Evolutionary conservation across 306 rosid species (phyloP).

Genomic region (Quercus parvula): DNA sequence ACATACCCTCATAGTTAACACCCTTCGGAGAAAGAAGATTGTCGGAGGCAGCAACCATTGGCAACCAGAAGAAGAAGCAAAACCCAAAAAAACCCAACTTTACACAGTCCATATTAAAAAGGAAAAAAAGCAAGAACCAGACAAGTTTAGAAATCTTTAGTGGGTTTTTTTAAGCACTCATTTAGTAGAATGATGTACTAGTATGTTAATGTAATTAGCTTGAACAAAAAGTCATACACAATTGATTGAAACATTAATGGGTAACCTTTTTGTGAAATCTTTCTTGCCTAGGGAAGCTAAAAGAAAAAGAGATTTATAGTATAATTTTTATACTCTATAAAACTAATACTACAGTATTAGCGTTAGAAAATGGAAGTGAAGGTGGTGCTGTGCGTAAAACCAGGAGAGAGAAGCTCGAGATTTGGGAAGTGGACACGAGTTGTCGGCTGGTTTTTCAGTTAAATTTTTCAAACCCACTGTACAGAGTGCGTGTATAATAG

Average conservation of each 20-base stretch:
- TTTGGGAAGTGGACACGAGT: constrained; percentile 55
- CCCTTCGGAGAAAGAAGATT: constrained; percentile 94
- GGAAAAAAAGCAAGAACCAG: constrained; percentile 17
- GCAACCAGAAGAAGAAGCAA: constrained; percentile 28
- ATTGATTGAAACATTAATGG: constrained; percentile 11
- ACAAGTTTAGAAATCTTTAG: constrained; percentile 38
- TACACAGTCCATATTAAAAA: constrained; percentile 30
- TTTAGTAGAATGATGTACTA: neutral
- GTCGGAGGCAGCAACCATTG: constrained; percentile 40
- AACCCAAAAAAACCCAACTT: constrained; percentile 31
- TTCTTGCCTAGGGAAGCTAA: constrained; percentile 28
- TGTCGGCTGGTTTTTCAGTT: constrained; percentile 42
- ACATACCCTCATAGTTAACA: constrained; percentile 84
- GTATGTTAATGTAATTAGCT: neutral
- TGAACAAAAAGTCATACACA: neutral
- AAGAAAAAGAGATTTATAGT: neutral
- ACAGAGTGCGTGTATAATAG: constrained; percentile 5
- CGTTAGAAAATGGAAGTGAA: constrained; percentile 1
- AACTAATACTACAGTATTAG: too few species aligned
- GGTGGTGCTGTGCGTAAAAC: constrained; percentile 20
- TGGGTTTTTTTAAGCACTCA: constrained; percentile 3
- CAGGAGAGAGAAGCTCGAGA: constrained; percentile 64
- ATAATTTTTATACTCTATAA: neutral
- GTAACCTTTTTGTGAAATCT: constrained; percentile 22
- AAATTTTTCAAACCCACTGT: neutral